These are phyloP conservation scores for Thelonectria discophora DNA, from an alignment of 2,329 filamentous ascomycete genomes.

Conservation along the genomic window DNA sequence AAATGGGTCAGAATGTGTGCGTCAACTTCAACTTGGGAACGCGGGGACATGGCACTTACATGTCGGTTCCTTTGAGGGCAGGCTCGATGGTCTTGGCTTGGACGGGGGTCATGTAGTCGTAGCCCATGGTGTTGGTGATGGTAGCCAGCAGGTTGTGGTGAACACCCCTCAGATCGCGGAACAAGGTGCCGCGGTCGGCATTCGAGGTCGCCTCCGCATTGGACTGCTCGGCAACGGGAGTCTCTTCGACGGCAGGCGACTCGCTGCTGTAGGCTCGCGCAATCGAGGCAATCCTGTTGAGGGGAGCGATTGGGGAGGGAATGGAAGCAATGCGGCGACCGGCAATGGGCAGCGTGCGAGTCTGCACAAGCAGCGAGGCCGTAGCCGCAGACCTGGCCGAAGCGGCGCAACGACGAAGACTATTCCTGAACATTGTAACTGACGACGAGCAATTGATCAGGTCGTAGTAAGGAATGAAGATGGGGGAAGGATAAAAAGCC, in stretches of 20 bases:
- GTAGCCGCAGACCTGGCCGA: slow-evolving; percentile 46
- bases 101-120: slow-evolving; percentile 91
- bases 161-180: slow-evolving; percentile 63
- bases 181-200: slow-evolving; percentile 49
- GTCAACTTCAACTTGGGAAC: not conserved
- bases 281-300: slow-evolving; percentile 38
- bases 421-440: slow-evolving; percentile 48
- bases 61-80: slow-evolving; percentile 80
- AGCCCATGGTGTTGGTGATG: slow-evolving; percentile 76
- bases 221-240: slow-evolving; percentile 17
- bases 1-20: slow-evolving; percentile 31
- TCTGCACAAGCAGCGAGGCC: slow-evolving; percentile 43
- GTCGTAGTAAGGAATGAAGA: not conserved
- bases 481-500: slow-evolving; percentile 10
- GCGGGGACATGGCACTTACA: slow-evolving; percentile 66
- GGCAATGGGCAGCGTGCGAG: slow-evolving; percentile 40
- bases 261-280: slow-evolving; percentile 53
- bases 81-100: slow-evolving; percentile 85
- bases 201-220: slow-evolving; percentile 22
- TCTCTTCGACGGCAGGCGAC: slow-evolving; percentile 40
- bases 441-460: not conserved
- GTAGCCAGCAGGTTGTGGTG: slow-evolving; percentile 71
- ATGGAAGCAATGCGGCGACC: slow-evolving; percentile 35
- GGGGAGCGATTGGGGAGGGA: slow-evolving; percentile 27
- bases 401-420: slow-evolving; percentile 51